Evolutionary conservation across 257 asterid species (phyloP).

Genomic region (Eucommia ulmoides): DNA sequence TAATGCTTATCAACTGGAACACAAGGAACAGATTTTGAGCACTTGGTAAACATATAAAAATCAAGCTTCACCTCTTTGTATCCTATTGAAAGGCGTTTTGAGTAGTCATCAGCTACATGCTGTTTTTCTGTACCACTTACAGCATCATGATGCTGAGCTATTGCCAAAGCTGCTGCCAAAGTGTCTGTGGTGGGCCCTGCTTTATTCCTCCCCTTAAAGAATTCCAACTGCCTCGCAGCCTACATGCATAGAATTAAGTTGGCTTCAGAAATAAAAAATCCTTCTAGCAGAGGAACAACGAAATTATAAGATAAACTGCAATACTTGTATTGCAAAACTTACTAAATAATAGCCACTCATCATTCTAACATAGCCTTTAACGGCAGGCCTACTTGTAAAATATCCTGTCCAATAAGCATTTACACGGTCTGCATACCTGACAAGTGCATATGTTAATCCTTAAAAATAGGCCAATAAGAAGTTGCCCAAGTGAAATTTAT

Average conservation of each 20-base stretch:
- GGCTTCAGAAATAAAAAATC: conserved; percentile 11
- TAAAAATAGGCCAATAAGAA: conserved; percentile 5
- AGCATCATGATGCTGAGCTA: conserved; percentile 97
- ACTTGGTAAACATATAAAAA: conserved; percentile 3
- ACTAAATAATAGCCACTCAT: conserved; percentile 93
- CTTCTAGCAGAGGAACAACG: conserved; percentile 6
- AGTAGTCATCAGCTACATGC: conserved; percentile 91
- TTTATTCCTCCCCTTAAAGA: conserved; percentile 54
- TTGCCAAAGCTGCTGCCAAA: conserved; percentile 73
- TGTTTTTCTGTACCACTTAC: conserved; percentile 90
- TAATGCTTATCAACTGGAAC: conserved; percentile 4
- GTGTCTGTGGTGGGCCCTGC: conserved; percentile 64
- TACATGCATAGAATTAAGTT: conserved; percentile 15
- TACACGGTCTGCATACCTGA: conserved; percentile 84
- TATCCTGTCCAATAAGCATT: conserved; percentile 98
- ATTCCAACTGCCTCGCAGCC: conserved; percentile 95
- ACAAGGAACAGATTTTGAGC: neutral
- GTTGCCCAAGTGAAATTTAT: neutral
- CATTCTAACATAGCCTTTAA: conserved; percentile 74
- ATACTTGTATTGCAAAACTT: conserved; percentile 13
- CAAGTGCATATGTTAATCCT: conserved; percentile 11
- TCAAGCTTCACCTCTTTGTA: conserved; percentile 55
- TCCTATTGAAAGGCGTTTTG: conserved; percentile 86
- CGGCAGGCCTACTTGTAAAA: conserved; percentile 82
- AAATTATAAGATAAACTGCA: conserved; percentile 6